These are phyloP conservation scores for Penicillium turbatum DNA, from an alignment of 495 filamentous ascomycete species.

Conservation along the genomic window DNA sequence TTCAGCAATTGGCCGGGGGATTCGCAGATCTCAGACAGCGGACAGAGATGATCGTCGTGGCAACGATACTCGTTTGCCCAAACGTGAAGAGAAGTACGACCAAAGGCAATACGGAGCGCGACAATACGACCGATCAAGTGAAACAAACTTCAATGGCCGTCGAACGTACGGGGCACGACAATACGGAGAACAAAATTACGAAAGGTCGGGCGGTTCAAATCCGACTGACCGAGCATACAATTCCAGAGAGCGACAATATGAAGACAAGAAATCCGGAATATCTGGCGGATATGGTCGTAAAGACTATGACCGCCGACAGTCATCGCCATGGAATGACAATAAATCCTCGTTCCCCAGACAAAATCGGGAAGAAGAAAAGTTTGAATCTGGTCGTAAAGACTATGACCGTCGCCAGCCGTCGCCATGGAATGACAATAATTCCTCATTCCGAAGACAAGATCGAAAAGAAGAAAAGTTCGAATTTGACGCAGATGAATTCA, in stretches of 20 bases:
- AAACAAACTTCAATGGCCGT: not conserved
- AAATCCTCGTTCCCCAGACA: not conserved
- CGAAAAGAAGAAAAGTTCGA: conserved; percentile 1
- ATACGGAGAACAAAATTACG: not conserved
- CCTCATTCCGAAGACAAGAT: not conserved
- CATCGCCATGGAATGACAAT: not conserved
- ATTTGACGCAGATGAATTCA: conserved; percentile 36
- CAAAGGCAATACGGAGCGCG: not conserved
- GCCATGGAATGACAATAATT: not conserved
- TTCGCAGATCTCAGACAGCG: conserved; percentile 36
- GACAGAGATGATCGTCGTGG: conserved; percentile 10
- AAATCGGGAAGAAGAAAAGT: not conserved
- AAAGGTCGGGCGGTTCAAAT: not conserved
- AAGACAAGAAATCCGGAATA: not conserved
- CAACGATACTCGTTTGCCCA: not conserved
- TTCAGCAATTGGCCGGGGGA: conserved; percentile 52
- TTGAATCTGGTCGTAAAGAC: conserved; percentile 1
- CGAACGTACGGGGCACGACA: not conserved
- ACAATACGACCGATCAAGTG: not conserved
- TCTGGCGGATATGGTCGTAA: not conserved
- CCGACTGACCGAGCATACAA: not conserved
- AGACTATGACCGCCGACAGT: not conserved
- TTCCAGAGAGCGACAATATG: not conserved
- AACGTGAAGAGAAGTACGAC: not conserved
- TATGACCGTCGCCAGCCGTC: not conserved